Conservation (phyloP, 2,329 filamentous ascomycete genomes). For the Nigrospora sphaerica region DNA sequence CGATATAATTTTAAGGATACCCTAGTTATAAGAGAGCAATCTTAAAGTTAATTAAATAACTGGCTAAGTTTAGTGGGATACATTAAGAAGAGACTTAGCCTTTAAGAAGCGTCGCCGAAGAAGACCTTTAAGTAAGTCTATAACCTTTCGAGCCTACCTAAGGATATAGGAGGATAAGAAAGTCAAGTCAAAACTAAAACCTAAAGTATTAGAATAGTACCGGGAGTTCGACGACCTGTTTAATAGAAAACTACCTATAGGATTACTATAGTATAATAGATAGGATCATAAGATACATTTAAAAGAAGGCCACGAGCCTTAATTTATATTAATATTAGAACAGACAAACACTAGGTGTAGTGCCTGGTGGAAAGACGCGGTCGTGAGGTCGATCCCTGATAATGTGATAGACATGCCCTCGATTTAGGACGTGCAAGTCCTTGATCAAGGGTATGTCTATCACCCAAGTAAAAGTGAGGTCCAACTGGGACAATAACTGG, state of each 20-base stretch:
- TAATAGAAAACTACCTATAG: not conserved
- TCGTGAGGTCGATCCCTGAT: too few species aligned
- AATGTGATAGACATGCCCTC: too few species aligned
- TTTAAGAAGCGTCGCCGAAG: too few species aligned
- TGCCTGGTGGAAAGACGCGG: too few species aligned
- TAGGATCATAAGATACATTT: not conserved
- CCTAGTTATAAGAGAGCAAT: not conserved
- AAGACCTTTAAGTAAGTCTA: not conserved
- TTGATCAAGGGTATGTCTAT: too few species aligned
- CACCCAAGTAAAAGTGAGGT: too few species aligned
- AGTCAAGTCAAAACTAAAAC: not conserved
- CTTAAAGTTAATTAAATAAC: not conserved
- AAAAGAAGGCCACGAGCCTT: not conserved
- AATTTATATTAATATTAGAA: not conserved
- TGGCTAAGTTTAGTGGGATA: not conserved
- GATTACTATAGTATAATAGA: not conserved
- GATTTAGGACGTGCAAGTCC: too few species aligned
- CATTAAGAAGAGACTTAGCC: not conserved
- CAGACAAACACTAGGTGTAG: too few species aligned
- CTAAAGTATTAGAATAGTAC: not conserved
- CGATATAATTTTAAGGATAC: not conserved
- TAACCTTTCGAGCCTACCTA: not conserved
- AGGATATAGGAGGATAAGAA: not conserved
- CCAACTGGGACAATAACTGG: too few species aligned
- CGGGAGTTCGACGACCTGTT: not conserved